These are phyloP conservation scores for Orobanche coerulescens DNA, from an alignment of 257 asterid genomes.

Conservation along the genomic window DNA sequence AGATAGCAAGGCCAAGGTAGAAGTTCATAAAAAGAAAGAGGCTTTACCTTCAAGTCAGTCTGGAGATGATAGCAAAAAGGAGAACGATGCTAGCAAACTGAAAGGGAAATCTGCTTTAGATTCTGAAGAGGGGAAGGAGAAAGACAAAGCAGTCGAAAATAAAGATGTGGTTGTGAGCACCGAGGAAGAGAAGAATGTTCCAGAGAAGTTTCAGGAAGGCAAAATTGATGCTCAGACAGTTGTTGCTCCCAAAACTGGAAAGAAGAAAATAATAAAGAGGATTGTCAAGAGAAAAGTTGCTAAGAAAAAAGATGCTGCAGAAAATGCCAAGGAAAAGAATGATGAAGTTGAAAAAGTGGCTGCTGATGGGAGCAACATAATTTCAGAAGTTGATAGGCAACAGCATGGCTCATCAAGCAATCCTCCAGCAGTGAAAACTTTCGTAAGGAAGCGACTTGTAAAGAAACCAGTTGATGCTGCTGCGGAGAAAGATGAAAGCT, in stretches of 20 bases:
- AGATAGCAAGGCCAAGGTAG: conserved; percentile 1
- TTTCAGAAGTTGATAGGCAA: conserved; percentile 37
- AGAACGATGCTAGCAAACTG: conserved; percentile 27
- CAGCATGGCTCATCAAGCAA: conserved; percentile 41
- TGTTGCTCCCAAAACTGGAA: conserved; percentile 47
- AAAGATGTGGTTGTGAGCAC: conserved; percentile 32
- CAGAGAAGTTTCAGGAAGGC: conserved; percentile 31
- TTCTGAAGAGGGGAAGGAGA: conserved; percentile 34
- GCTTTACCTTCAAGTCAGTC: conserved; percentile 32
- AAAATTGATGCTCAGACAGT: conserved; percentile 32
- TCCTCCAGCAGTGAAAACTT: conserved; percentile 45
- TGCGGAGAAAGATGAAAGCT: conserved; percentile 29
- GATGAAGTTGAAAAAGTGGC: conserved; percentile 33
- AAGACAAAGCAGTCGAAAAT: conserved; percentile 33
- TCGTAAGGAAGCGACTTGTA: conserved; percentile 50
- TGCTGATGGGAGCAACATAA: conserved; percentile 29
- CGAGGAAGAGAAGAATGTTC: conserved; percentile 29
- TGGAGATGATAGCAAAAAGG: conserved; percentile 37
- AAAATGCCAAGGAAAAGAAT: conserved; percentile 29
- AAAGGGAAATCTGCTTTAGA: conserved; percentile 28
- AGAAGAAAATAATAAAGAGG: conserved; percentile 74
- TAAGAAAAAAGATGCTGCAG: conserved; percentile 28
- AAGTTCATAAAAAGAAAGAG: conserved; percentile 26
- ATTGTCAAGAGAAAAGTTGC: conserved; percentile 48
- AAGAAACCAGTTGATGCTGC: conserved; percentile 39